These are phyloP conservation scores for Hymenoscyphus salicellus DNA, from an alignment of 2,329 filamentous ascomycete genomes.

Conservation along the genomic window DNA sequence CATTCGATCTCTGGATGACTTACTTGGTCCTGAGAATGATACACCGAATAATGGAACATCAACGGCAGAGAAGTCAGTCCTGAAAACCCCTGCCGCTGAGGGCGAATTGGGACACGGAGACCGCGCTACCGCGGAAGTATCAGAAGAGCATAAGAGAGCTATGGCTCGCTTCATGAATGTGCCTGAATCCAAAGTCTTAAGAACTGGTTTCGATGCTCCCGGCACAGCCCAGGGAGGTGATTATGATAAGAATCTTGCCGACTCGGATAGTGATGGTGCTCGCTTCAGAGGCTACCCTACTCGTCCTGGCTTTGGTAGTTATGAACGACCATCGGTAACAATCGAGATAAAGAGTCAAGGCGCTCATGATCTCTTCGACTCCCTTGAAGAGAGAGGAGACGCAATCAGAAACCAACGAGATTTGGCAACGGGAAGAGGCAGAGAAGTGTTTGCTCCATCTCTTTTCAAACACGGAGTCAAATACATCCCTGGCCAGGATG, in stretches of 20 bases:
- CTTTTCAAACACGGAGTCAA: conserved; percentile 28
- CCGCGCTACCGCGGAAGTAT: background rate
- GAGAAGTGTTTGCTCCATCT: conserved; percentile 17
- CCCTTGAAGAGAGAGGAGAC: background rate
- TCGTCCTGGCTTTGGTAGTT: background rate
- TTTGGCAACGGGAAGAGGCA: background rate
- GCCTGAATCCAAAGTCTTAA: conserved; percentile 22
- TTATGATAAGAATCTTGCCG: conserved; percentile 12
- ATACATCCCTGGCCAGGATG: conserved; percentile 21
- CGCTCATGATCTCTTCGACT: background rate
- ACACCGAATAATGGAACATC: background rate
- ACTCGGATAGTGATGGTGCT: background rate
- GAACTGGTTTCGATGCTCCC: conserved; percentile 22
- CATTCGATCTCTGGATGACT: conserved; percentile 16
- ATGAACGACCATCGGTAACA: background rate
- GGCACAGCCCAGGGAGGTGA: conserved; percentile 20
- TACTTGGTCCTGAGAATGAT: conserved; percentile 7
- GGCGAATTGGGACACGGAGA: background rate
- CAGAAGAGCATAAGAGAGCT: conserved; percentile 14
- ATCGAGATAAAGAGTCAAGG: background rate
- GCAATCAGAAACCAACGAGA: conserved; percentile 16
- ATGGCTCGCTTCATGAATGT: conserved; percentile 17
- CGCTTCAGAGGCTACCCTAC: background rate
- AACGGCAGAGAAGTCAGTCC: background rate
- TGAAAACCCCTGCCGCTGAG: background rate